Evolutionary conservation across 176 grass and related monocot genomes (phyloP).

Genomic region (Bothriochloa decipiens): DNA sequence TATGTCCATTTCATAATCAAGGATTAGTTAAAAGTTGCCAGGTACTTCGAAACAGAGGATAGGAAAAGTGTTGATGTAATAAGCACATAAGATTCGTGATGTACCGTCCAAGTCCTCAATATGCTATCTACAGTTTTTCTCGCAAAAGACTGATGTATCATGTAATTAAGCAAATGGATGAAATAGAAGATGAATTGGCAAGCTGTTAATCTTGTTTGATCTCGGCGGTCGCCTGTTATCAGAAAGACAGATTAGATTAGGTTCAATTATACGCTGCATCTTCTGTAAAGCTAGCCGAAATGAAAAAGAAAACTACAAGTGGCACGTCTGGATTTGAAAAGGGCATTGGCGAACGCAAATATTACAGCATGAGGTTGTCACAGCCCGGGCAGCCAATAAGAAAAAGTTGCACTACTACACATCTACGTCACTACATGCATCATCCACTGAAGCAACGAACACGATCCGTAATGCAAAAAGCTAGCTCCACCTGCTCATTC

Average conservation of each 20-base stretch:
- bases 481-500: not conserved
- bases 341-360: not conserved
- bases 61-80: not conserved
- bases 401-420: not conserved
- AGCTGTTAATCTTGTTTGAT: not conserved
- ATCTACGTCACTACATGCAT: not conserved
- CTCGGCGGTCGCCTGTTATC: not conserved
- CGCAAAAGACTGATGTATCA: too few species aligned
- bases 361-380: not conserved
- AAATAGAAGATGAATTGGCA: not conserved
- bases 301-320: not conserved
- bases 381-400: not conserved
- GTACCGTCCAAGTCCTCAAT: too few species aligned
- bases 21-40: too few species aligned
- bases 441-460: not conserved
- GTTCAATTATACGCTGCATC: not conserved
- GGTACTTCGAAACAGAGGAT: not conserved
- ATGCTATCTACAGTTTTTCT: too few species aligned
- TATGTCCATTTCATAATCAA: too few species aligned
- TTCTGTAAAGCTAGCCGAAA: not conserved
- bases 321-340: not conserved
- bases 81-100: not conserved
- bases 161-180: too few species aligned
- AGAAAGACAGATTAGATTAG: not conserved
- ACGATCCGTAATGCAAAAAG: slow-evolving; percentile 1